phyloP scores from a whole-genome alignment of 371 early-diverging fungal genomes.

The Mucor irregularis region DNA sequence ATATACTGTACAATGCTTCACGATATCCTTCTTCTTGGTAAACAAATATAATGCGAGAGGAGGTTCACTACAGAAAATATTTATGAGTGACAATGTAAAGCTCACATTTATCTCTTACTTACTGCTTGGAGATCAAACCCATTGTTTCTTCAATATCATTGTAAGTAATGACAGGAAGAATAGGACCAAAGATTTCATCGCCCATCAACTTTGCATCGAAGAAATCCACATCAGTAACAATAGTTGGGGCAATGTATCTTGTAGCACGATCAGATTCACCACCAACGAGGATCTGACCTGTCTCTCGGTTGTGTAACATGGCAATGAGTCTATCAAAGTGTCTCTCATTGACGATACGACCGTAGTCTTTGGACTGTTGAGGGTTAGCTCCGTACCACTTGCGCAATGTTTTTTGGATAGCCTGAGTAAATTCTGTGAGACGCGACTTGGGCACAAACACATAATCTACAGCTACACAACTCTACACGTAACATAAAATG shows the following conservation, averaged over 20 bases:
- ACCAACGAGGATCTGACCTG: constrained; percentile 52
- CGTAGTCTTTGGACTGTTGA: constrained; percentile 50
- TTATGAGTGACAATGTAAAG: background rate
- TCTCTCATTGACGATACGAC: constrained; percentile 68
- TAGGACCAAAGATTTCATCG: constrained; percentile 68
- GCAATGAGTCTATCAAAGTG: constrained; percentile 72
- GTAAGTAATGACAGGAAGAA: constrained; percentile 12
- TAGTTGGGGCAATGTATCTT: constrained; percentile 21
- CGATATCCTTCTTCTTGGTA: constrained; percentile 3
- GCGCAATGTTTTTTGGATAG: constrained; percentile 46
- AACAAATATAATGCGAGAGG: constrained; percentile 14
- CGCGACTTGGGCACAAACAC: constrained; percentile 60
- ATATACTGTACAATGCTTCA: background rate
- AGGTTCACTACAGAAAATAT: constrained; percentile 1
- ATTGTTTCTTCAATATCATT: constrained; percentile 8
- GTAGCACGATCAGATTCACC: constrained; percentile 28
- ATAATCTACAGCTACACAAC: constrained; percentile 89
- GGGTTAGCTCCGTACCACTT: constrained; percentile 58
- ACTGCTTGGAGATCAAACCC: constrained; percentile 36
- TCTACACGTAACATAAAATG: constrained; percentile 44
- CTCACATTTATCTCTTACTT: too few species aligned
- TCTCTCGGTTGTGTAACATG: constrained; percentile 50
- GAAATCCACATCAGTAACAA: constrained; percentile 20
- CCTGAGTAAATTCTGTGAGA: constrained; percentile 47
- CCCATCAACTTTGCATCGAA: constrained; percentile 27